Evolutionary conservation across 164 flowering plant species (phyloP), one percentile per base, ranked within the genome.

Genomic region (Chimonanthus salicifolius): DNA sequence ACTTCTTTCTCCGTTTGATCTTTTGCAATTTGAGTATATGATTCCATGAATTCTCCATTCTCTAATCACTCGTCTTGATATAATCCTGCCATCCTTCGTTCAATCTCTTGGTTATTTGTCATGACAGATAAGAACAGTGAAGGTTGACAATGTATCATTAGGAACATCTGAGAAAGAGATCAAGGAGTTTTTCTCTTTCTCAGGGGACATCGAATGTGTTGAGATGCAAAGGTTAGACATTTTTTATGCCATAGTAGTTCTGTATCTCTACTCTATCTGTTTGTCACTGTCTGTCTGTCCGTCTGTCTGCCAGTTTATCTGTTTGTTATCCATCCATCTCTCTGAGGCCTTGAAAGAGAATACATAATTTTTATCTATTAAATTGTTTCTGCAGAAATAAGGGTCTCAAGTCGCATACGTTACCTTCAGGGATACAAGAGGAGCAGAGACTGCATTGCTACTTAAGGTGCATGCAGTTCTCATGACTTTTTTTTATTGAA

Each of bases 361-460:
- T 64, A 11, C 44, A 16, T 62, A 4, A 3, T 16, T 49, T 64
- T 49, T 48, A 4, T 20, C 2, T 8, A 49, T n/a, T 63, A 33
- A 18, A 20, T 7, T 67, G 47, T 68, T 21, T 45, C 81, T 90
- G 97, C 80, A 91, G 81, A 50, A 84, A 72, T 77, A 88, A 74
- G 77, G 87, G 64, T 87, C 89, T 81, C 97, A 90, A 78, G 70
- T 82, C 81, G 97, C 97, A 62, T 85, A 80, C 80, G 92, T 92
- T 69, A 88, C 94, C 66, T 92, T 90, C 79, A 87, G 85, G 84
- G 92, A 92, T 78, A 47, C 90, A 7, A 86, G 88, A 74, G 92
- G 92, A 47, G 92, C 97, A 71, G 94, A 92, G 68, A 92, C 92
- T 72, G 91, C 94, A 6, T 77, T 85, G 71, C 92, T 92, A 74